phyloP scores from a whole-genome alignment of 2,329 filamentous ascomycete species.

The Fusarium sp. region DNA sequence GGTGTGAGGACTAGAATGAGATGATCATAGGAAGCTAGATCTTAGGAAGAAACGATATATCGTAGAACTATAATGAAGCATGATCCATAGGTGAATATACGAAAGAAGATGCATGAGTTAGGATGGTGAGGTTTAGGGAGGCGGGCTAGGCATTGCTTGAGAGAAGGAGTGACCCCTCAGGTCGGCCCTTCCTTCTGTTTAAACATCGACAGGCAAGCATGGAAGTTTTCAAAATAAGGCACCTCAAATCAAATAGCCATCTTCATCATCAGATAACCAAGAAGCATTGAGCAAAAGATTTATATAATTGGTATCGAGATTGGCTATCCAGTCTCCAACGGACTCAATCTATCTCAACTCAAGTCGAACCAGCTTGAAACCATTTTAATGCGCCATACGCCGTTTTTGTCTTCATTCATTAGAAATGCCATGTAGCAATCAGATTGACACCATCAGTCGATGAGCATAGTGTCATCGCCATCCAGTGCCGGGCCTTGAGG shows the following conservation, averaged over 20 bases:
- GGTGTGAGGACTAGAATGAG: background rate
- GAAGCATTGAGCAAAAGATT: slow-evolving; percentile 7
- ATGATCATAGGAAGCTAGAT: background rate
- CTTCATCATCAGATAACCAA: background rate
- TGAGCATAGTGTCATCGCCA: slow-evolving; percentile 93
- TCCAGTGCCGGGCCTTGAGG: slow-evolving; percentile 69
- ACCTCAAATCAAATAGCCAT: background rate
- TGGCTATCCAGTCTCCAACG: slow-evolving; percentile 35
- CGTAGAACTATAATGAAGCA: background rate
- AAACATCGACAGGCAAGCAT: background rate
- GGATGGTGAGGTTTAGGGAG: background rate
- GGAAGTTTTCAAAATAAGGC: background rate
- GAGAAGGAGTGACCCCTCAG: background rate
- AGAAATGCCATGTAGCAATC: slow-evolving; percentile 32
- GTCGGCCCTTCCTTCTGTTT: background rate
- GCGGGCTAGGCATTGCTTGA: background rate
- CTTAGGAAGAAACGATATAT: background rate
- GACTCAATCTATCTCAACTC: slow-evolving; percentile 45
- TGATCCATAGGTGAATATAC: background rate
- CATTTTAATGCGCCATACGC: slow-evolving; percentile 49
- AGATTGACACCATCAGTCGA: slow-evolving; percentile 63
- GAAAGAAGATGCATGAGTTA: background rate
- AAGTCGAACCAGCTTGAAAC: slow-evolving; percentile 44
- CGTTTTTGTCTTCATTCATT: slow-evolving; percentile 46
- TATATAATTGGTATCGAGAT: slow-evolving; percentile 48